These are phyloP conservation scores for Cryptococcus maquisensis DNA, from an alignment of 1,284 basidiomycete genomes.

Conservation along the genomic window DNA sequence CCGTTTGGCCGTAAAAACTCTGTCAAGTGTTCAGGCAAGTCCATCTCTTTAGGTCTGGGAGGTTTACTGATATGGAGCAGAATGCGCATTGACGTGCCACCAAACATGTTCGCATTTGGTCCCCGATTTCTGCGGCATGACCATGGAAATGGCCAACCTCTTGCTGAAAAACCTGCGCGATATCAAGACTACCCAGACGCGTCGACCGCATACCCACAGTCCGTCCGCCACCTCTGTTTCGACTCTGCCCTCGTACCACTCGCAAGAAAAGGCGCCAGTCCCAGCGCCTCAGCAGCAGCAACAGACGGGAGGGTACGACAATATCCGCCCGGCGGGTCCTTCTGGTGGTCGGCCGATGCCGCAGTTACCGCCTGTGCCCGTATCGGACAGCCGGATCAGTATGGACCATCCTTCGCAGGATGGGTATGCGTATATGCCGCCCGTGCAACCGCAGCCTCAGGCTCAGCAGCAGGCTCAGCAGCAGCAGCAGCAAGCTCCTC, in stretches of 20 bases:
- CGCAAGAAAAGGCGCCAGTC: conserved; percentile 15
- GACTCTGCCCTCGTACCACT: conserved; percentile 26
- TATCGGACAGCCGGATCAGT: not conserved
- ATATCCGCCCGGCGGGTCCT: conserved; percentile 10
- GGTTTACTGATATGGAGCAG: conserved; percentile 43
- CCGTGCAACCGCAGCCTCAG: conserved; percentile 51
- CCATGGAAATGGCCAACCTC: conserved; percentile 97
- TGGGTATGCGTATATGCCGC: not conserved
- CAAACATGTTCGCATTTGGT: conserved; percentile 97
- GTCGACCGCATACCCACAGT: conserved; percentile 28
- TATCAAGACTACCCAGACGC: conserved; percentile 58
- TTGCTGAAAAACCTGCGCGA: conserved; percentile 80
- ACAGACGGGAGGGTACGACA: conserved; percentile 11
- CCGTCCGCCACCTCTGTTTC: conserved; percentile 31
- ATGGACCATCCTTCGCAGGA: not conserved
- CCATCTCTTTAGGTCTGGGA: not conserved
- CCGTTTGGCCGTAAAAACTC: conserved; percentile 96
- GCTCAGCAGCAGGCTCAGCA: conserved; percentile 55
- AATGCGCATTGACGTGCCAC: conserved; percentile 95
- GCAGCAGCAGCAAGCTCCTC: conserved; percentile 45
- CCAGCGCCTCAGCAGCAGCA: conserved; percentile 51
- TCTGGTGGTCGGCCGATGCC: conserved; percentile 47
- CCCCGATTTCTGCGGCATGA: conserved; percentile 99
- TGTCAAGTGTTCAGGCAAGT: conserved; percentile 70
- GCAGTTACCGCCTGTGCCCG: conserved; percentile 39